Base-by-base conservation (phyloP, 345 rosid species). In the Erysimum cheiranthoides region DNA sequence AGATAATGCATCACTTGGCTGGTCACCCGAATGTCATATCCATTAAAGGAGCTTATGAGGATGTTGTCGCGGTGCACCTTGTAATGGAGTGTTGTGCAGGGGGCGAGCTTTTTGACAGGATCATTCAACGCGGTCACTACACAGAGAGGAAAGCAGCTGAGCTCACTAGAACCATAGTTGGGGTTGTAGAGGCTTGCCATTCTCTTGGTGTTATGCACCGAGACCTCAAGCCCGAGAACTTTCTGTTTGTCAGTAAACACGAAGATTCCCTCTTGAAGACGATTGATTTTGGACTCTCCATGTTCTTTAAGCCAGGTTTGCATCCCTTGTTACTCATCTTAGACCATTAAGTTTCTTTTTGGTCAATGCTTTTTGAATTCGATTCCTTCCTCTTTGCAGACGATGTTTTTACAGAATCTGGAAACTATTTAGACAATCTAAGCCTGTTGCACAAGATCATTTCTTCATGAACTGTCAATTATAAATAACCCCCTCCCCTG, bases 151-250 rank as follows among this genome's bases (percentile, higher is more conserved):
- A 90, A 77, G 97, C 97, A 0, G 93, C 97, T 79, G 90, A 82
- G 71, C 93, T 92, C 61, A 88, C 94, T 3, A 86, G 91, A 78
- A 83, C 91, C 31, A 89, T 90, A 14, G 94, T 92, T 39, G 93
- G 96, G 27, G 97, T 92, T 57, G 86, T 92, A 60, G 90, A 92
- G 71, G 87, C 97, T 30, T 92, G 97, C 30, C 97, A 92, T 75
- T 90, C 97, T 66, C 76, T 90, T 72, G 90, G 97, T 70, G 97
- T 92, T 18, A 92, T 92, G 97, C 97, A 92, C 77, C 75, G 97
- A 16, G 97, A 92, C 53, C 89, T 92, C 57, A 92, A 92, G 81
- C 97, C 97, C 0, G 97, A 92, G 84, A 92, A 92, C 66, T 92
- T 92, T 68, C 85, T 92, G 6, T 92, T 92, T 75, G 88, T 90